A percentile compares a stretch with the other conserved stretches of the same genome.
Evolutionary conservation across 306 rosid genomes (phyloP).

Genomic region (Cercis canadensis): DNA sequence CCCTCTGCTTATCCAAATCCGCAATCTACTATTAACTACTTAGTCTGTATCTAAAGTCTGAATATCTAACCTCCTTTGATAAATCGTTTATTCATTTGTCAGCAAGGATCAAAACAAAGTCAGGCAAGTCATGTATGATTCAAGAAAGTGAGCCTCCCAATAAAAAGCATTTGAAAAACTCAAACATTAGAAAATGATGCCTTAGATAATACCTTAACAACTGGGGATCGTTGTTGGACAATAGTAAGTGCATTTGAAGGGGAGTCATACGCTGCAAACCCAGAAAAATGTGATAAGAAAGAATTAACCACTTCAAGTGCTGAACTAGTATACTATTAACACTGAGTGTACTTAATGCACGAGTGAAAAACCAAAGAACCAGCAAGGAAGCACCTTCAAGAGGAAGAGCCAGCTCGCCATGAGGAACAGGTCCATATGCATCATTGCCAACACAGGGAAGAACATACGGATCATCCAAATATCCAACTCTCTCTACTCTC

Average conservation of each 20-base stretch:
- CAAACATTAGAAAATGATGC: not conserved
- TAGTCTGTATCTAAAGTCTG: not conserved
- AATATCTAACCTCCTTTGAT: not conserved
- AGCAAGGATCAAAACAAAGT: conserved; percentile 2
- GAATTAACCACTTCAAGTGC: not conserved
- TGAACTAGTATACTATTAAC: not conserved
- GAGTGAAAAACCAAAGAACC: conserved; percentile 1
- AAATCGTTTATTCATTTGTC: not conserved
- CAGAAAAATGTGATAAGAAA: conserved; percentile 10
- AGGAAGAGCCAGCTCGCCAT: conserved; percentile 84
- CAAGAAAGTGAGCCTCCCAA: not conserved
- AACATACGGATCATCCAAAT: conserved; percentile 76
- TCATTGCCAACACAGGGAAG: conserved; percentile 94
- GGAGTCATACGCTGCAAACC: conserved; percentile 79
- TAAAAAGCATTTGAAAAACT: not conserved
- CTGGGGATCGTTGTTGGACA: conserved; percentile 93
- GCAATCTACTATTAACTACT: not conserved
- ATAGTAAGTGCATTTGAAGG: conserved; percentile 59
- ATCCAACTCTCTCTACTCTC: conserved; percentile 76
- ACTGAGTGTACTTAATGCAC: not conserved
- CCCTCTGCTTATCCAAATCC: not conserved
- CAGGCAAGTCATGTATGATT: conserved; percentile 5
- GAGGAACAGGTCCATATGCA: conserved; percentile 83
- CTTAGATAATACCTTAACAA: conserved; percentile 50
- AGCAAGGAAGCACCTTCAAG: conserved; percentile 73